A percentile compares a stretch with the other conserved stretches of the same genome.
These are phyloP conservation scores for Entamoeba invadens DNA, from an alignment of 208 protist genomes.

Conservation along the genomic window DNA sequence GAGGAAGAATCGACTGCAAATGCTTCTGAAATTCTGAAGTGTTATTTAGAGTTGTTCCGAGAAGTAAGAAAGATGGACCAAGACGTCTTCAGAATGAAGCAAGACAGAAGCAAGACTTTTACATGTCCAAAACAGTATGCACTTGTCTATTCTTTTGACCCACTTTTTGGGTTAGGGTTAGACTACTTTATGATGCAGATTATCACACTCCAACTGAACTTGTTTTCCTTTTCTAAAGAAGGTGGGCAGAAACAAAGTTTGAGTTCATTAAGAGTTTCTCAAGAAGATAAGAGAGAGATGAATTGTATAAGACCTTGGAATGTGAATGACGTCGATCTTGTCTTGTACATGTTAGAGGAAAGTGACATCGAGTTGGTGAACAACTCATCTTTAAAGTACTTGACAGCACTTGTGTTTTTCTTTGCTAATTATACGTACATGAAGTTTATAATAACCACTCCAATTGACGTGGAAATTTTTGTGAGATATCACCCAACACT, in stretches of 20 bases:
- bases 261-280: not conserved
- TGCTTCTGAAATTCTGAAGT: not conserved
- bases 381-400: not conserved
- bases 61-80: not conserved
- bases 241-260: too few relatives aligned
- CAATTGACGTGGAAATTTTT: not conserved
- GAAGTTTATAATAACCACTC: not conserved
- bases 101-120: too few relatives aligned
- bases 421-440: not conserved
- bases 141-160: not conserved
- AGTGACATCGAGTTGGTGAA: not conserved
- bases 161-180: not conserved
- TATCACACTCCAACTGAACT: not conserved
- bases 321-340: not conserved
- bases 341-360: not conserved
- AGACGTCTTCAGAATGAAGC: not conserved
- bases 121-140: not conserved
- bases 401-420: not conserved
- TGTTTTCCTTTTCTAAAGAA: too few relatives aligned
- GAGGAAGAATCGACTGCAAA: not conserved
- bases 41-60: not conserved
- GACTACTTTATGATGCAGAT: not conserved
- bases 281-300: not conserved
- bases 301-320: not conserved
- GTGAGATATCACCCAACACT: not conserved